phyloP scores from a whole-genome alignment of 169 alveolate species.

The Babesia ovis region DNA sequence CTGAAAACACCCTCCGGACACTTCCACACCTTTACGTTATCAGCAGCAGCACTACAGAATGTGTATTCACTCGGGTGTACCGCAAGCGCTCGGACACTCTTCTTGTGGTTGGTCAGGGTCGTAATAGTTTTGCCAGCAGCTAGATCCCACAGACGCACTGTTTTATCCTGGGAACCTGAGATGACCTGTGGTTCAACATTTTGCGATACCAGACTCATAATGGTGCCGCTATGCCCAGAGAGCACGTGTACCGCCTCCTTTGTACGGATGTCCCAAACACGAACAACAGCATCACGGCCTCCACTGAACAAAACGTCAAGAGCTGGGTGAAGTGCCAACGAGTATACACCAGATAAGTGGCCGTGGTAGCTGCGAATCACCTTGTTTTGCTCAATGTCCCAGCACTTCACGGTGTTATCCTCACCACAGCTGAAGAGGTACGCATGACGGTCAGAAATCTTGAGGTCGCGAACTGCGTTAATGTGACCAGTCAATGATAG shows the following conservation, averaged over 20 bases:
- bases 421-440: slow-evolving; percentile 97
- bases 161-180: slow-evolving; percentile 94
- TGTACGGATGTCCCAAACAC: slow-evolving; percentile 99
- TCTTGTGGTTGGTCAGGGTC: slow-evolving; percentile 96
- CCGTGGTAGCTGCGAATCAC: slow-evolving; percentile 97
- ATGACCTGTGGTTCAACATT: slow-evolving; percentile 95
- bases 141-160: slow-evolving; percentile 96
- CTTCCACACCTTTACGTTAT: slow-evolving; percentile 94
- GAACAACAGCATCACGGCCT: slow-evolving; percentile 96
- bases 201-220: slow-evolving; percentile 88
- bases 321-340: slow-evolving; percentile 94
- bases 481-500: slow-evolving; percentile 97
- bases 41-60: slow-evolving; percentile 96
- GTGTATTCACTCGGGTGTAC: slow-evolving; percentile 95
- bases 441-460: slow-evolving; percentile 93
- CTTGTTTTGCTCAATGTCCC: slow-evolving; percentile 98
- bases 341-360: slow-evolving; percentile 94
- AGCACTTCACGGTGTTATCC: slow-evolving; percentile 95
- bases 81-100: slow-evolving; percentile 93
- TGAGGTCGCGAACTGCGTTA: slow-evolving; percentile 91
- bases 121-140: slow-evolving; percentile 92
- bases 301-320: slow-evolving; percentile 95
- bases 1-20: slow-evolving; percentile 83
- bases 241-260: slow-evolving; percentile 90
- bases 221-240: slow-evolving; percentile 94